A percentile compares a stretch with the other conserved stretches of the same genome.
These are phyloP conservation scores for Penicillium rolfsii DNA, from an alignment of 2,329 filamentous ascomycete genomes.

Conservation along the genomic window DNA sequence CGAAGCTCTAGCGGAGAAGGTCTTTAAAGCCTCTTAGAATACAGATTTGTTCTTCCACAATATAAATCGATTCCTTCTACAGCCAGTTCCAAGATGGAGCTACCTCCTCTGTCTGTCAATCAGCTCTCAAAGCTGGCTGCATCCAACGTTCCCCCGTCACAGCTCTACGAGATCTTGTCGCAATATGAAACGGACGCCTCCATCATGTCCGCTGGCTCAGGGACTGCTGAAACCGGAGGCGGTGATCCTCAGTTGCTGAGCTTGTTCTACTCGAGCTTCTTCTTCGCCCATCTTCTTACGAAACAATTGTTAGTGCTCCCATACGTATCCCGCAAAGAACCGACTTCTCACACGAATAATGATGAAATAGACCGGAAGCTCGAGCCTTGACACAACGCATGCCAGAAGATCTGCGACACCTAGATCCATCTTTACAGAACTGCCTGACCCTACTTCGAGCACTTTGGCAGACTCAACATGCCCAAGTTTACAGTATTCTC, in stretches of 20 bases:
- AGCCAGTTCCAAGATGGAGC: constrained; percentile 30
- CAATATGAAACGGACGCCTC: constrained; percentile 43
- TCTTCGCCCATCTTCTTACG: constrained; percentile 45
- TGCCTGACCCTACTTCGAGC: constrained; percentile 43
- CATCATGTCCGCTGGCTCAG: constrained; percentile 31
- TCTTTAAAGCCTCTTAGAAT: neutral
- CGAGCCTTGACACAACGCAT: constrained; percentile 45
- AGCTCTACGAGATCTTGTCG: constrained; percentile 41
- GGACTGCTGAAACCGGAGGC: constrained; percentile 14
- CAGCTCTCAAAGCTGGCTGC: constrained; percentile 36
- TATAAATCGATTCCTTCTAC: neutral
- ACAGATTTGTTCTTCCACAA: neutral
- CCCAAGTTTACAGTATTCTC: constrained; percentile 41
- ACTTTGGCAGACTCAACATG: constrained; percentile 44
- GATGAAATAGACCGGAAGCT: constrained; percentile 41
- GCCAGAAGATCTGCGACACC: constrained; percentile 35
- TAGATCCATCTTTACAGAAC: constrained; percentile 40
- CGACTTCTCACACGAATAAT: neutral
- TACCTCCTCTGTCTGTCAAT: constrained; percentile 35
- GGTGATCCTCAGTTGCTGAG: constrained; percentile 37
- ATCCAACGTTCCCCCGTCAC: constrained; percentile 35
- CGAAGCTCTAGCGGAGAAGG: neutral
- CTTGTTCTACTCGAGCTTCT: constrained; percentile 45
- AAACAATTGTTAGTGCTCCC: constrained; percentile 41
- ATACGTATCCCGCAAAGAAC: neutral